Evolutionary conservation across 2,329 filamentous ascomycete species (phyloP), one percentile per base, ranked within the genome.

Genomic region (Xylariales sp.): DNA sequence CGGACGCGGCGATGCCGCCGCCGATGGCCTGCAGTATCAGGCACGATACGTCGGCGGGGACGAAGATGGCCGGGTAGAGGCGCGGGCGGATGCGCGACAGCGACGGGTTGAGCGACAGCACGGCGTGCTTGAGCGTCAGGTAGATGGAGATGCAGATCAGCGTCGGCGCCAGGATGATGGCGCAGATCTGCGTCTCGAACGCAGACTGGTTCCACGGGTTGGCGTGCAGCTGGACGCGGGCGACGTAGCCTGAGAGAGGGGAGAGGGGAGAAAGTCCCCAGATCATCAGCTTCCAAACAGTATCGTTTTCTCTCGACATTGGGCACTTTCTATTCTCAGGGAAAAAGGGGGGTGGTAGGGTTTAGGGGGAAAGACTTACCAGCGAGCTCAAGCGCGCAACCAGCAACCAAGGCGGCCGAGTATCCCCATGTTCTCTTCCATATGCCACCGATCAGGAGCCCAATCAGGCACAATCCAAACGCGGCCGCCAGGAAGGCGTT

Each of bases 91-190:
- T 50, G 45, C 71, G 69, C n/a, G 74, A 77, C 37, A 75, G 61
- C 25, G 47, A 29, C 7, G 74, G 67, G 56, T 62, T 65, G 43
- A 77, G 62, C 32, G 66, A 57, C 23, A 74, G 59, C 41, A 70
- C 66, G 46, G 76, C 57, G 63, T 81, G 77, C 56, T 80, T 78
- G 42, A 83, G 70, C 4, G 74, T 80, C 18, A 83, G 70, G 62
- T 83, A 83, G 56, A 83, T 73, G 51, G 68, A 71, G 46, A 78
- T 75, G 58, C 76, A 78, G 57, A 81, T 65, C 41, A 83, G 67
- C 20, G 78, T 76, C 3, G 74, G 74, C n/a, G 64, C 72, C 35
- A 78, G 66, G 57, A 78, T 74, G 60, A 79, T 75, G 57, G 68
- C 64, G 59, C 69, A 70, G 55, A 81, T 78, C 44, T 81, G 75